Percentiles rank a stretch among this genome's conserved stretches.
Evolutionary conservation across 805 yeast species (phyloP).

Genomic region (Saccharomyces mikatae): DNA sequence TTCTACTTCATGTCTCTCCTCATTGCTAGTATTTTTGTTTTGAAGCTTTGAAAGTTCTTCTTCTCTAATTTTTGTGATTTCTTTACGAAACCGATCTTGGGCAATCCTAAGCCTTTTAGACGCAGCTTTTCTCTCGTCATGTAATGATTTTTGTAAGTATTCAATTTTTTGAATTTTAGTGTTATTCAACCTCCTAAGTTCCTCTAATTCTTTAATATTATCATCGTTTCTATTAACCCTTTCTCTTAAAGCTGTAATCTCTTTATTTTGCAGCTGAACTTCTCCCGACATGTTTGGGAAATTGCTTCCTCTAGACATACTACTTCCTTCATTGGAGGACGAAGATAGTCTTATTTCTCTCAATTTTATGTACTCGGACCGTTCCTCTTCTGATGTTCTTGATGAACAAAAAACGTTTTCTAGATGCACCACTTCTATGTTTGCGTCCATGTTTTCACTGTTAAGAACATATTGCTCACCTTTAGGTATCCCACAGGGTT

Average conservation of each 20-base stretch:
- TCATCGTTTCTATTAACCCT: background rate
- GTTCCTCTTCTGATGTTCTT: background rate
- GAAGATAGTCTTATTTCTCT: background rate
- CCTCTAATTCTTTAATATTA: background rate
- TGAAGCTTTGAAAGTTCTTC: background rate
- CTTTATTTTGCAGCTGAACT: background rate
- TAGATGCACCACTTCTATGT: background rate
- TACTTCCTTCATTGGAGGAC: background rate
- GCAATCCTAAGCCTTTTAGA: background rate
- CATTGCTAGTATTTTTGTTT: background rate
- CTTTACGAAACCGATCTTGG: background rate
- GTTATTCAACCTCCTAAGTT: background rate
- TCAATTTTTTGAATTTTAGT: background rate
- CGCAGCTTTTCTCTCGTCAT: background rate
- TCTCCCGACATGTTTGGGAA: background rate
- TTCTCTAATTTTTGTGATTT: background rate
- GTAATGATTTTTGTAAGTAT: background rate
- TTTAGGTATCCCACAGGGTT: background rate
- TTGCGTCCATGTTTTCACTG: background rate
- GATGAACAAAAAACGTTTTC: background rate
- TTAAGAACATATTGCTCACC: background rate
- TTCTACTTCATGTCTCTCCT: background rate
- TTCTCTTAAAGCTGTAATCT: background rate
- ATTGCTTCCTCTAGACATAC: background rate
- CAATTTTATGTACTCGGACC: background rate